Conservation (phyloP, 352 stramenopile genomes). For the Globisporangium canariense region DNA sequence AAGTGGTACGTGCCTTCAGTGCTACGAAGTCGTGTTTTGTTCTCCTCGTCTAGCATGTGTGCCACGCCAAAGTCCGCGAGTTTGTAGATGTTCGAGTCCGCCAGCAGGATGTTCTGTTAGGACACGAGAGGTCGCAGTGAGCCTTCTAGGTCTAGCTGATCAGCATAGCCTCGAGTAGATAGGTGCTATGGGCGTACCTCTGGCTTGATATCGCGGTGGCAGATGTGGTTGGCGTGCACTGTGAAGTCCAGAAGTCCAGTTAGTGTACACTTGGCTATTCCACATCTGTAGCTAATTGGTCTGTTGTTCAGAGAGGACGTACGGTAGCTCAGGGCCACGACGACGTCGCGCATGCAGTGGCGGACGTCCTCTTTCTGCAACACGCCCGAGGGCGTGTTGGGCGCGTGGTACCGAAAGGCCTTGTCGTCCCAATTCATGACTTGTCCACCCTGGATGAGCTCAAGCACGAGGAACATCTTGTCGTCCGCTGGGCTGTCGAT, state of each 20-base stretch:
- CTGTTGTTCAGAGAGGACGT: conserved; percentile 15
- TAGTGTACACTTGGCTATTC: background rate
- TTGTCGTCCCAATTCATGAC: conserved; percentile 87
- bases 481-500: conserved; percentile 77
- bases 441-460: conserved; percentile 77
- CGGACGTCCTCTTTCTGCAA: conserved; percentile 40
- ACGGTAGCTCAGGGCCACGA: conserved; percentile 76
- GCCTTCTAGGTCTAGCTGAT: too few relatives aligned
- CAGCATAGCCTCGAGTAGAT: background rate
- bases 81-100: conserved; percentile 54
- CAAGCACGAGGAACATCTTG: conserved; percentile 80
- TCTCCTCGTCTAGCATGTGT: conserved; percentile 46
- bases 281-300: background rate
- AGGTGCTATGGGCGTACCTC: conserved; percentile 19
- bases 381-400: conserved; percentile 23
- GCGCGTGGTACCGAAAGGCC: conserved; percentile 48
- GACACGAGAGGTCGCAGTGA: background rate
- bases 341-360: conserved; percentile 68
- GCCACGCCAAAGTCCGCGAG: conserved; percentile 81
- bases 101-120: conserved; percentile 65
- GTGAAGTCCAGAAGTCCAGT: background rate
- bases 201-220: conserved; percentile 83
- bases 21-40: conserved; percentile 50
- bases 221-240: conserved; percentile 82
- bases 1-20: conserved; percentile 89